phyloP scores from a whole-genome alignment of 495 filamentous ascomycete genomes.

The Hamigera avellanea region DNA sequence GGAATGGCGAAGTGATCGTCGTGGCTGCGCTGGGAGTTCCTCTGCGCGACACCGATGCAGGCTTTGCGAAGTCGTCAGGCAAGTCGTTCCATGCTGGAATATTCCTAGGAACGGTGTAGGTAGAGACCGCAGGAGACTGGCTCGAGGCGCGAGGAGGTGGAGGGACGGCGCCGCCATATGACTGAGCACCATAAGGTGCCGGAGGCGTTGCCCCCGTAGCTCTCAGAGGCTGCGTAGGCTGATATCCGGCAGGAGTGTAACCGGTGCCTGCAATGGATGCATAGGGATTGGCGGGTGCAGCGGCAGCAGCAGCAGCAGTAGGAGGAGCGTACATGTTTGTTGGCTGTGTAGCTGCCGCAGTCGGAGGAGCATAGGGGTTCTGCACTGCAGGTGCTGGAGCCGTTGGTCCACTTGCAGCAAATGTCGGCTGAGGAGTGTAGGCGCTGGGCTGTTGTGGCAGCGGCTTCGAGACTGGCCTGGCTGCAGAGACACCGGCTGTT shows the following conservation, averaged over 20 bases:
- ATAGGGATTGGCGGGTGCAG: constrained; percentile 47
- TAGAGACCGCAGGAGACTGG: constrained; percentile 47
- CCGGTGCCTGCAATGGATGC: constrained; percentile 32
- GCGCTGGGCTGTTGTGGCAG: constrained; percentile 26
- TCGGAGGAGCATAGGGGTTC: constrained; percentile 19
- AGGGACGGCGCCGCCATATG: constrained; percentile 31
- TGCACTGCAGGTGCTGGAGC: constrained; percentile 2
- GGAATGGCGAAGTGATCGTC: constrained; percentile 55
- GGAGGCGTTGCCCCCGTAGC: constrained; percentile 17
- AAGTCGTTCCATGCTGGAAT: constrained; percentile 89
- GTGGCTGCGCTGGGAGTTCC: constrained; percentile 53
- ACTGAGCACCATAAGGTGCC: constrained; percentile 27
- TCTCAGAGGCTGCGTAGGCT: constrained; percentile 31
- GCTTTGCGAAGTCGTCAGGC: constrained; percentile 68
- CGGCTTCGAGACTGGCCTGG: constrained; percentile 19
- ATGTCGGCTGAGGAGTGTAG: constrained; percentile 29
- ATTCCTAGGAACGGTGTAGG: constrained; percentile 59
- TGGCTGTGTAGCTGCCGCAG: constrained; percentile 10
- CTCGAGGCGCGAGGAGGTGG: constrained; percentile 47
- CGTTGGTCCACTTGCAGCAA: constrained; percentile 20
- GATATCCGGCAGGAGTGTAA: constrained; percentile 35
- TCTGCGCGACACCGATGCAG: constrained; percentile 49
- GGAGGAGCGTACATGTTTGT: constrained; percentile 22
- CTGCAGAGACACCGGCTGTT: constrained; percentile 15
- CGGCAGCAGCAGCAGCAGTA: constrained; percentile 17